Percentiles rank a stretch among this genome's conserved stretches.
These are phyloP conservation scores for Jatropha multifida DNA, from an alignment of 441 rosid species.

Conservation along the genomic window DNA sequence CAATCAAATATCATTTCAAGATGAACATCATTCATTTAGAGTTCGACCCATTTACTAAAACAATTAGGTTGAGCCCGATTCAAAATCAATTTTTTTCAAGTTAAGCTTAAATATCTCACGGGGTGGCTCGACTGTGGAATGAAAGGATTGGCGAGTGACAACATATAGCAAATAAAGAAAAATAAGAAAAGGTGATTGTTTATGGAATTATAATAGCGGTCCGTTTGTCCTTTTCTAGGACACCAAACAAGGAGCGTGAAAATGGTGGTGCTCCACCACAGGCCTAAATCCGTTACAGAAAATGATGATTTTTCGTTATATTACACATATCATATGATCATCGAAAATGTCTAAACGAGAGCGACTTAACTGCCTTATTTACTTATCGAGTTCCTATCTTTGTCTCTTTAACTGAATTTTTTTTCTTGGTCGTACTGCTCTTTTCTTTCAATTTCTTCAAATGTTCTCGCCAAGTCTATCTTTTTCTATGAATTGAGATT, in stretches of 20 bases:
- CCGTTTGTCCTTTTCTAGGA: neutral
- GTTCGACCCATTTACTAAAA: too few species aligned
- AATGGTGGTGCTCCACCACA: conserved; percentile 4
- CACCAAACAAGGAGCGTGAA: neutral
- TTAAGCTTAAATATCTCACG: too few species aligned
- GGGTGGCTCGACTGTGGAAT: too few species aligned
- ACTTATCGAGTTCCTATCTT: neutral
- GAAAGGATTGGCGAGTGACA: too few species aligned
- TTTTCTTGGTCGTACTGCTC: too few species aligned
- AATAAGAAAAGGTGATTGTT: neutral
- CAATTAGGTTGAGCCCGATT: too few species aligned
- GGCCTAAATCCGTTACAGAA: neutral
- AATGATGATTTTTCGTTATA: neutral
- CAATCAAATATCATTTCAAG: too few species aligned
- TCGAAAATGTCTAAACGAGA: neutral
- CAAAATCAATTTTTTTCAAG: too few species aligned
- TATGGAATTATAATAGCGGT: neutral
- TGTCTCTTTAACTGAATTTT: neutral
- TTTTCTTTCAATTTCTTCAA: neutral
- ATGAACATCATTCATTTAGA: too few species aligned
- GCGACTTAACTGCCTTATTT: neutral
- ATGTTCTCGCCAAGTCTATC: too few species aligned
- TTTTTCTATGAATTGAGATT: neutral
- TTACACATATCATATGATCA: neutral
- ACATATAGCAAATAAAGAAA: too few species aligned